Evolutionary conservation across 73 alveolate genomes (phyloP).

Genomic region (Effrenium voratum): DNA sequence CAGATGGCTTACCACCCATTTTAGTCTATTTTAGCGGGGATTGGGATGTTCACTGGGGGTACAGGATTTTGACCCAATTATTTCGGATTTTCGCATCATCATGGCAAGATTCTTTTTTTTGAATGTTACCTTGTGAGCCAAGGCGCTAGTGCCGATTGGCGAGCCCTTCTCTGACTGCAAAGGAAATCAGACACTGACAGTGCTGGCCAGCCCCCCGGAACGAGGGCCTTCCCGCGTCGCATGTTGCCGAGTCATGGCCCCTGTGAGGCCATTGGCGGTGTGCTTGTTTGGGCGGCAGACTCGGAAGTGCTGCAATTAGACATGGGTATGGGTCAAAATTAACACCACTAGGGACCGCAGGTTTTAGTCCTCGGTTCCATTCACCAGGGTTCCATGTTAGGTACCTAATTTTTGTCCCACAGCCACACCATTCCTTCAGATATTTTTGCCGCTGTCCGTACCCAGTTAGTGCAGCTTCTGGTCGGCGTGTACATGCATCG

Average conservation of each 20-base stretch:
- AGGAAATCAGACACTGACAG: constrained; percentile 63
- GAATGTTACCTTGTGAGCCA: background rate
- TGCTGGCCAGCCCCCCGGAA: background rate
- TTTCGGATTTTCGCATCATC: background rate
- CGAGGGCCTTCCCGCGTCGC: background rate
- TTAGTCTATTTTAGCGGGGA: too few relatives aligned
- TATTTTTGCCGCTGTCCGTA: too few relatives aligned
- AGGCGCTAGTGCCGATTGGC: constrained; percentile 89
- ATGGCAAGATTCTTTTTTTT: too few relatives aligned
- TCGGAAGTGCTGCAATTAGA: background rate
- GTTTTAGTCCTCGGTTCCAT: too few relatives aligned
- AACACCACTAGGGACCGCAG: too few relatives aligned
- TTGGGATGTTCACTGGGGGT: too few relatives aligned
- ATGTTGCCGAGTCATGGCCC: background rate
- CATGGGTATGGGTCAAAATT: background rate
- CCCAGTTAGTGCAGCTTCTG: constrained; percentile 61
- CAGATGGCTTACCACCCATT: too few relatives aligned
- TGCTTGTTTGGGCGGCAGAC: constrained; percentile 57
- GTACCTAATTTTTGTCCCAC: too few relatives aligned
- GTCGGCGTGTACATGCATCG: constrained; percentile 92
- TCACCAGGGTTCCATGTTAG: too few relatives aligned
- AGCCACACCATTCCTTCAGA: too few relatives aligned
- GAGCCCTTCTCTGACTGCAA: constrained; percentile 86
- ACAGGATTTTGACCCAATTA: background rate
- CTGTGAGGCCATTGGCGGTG: constrained; percentile 57